phyloP scores from a whole-genome alignment of 139 green algal species.

The Trebouxia sp. region DNA sequence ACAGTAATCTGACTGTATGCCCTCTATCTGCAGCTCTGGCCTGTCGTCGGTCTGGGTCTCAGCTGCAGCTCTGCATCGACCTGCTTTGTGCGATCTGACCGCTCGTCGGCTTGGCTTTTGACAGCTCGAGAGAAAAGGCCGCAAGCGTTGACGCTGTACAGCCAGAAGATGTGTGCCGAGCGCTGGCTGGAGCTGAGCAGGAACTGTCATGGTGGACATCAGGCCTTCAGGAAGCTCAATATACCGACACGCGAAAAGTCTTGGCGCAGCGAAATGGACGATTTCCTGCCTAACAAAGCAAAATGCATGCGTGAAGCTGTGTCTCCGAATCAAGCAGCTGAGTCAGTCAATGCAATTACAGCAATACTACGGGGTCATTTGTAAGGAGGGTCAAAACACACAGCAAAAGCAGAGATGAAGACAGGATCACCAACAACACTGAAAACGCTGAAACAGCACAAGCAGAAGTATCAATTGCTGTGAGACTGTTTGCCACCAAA shows the following conservation, averaged over 20 bases:
- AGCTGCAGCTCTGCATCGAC: background rate
- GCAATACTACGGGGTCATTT: no score
- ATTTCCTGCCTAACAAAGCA: background rate
- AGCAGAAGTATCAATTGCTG: background rate
- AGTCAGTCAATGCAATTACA: no score
- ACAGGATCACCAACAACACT: no score
- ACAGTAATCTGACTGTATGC: conserved; percentile 54
- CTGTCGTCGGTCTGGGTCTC: conserved; percentile 3
- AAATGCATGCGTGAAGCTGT: background rate
- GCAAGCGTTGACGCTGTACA: background rate
- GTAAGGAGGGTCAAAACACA: no score
- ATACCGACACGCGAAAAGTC: no score
- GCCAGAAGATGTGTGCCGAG: background rate
- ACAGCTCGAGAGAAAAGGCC: background rate
- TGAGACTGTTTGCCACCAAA: background rate
- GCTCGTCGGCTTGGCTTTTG: no score
- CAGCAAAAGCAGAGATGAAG: no score
- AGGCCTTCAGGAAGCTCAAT: no score
- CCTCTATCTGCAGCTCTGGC: conserved; percentile 29
- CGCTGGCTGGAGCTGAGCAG: background rate
- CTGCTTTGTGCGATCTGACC: background rate
- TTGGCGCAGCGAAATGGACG: no score
- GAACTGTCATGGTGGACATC: background rate
- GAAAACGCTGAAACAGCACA: no score
- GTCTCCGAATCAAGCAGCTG: background rate